Evolutionary conservation across 2,329 filamentous ascomycete species (phyloP).

Genomic region (Colletotrichum liaoningense): DNA sequence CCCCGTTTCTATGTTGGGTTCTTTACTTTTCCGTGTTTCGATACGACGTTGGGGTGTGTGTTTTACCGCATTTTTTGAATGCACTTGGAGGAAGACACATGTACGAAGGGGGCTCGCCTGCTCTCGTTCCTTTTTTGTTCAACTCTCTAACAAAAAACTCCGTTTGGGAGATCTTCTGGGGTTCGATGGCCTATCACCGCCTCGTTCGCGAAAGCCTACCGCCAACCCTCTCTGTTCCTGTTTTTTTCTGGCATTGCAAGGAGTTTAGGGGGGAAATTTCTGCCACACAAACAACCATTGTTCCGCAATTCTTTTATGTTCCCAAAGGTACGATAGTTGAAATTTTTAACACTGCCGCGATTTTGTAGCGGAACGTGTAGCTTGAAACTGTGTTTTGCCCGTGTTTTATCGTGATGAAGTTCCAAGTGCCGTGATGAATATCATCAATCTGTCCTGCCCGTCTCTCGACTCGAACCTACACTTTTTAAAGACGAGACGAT

Average conservation of each 20-base stretch:
- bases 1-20: background rate
- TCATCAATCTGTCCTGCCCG: too few relatives aligned
- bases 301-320: background rate
- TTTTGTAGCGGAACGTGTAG: background rate
- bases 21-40: background rate
- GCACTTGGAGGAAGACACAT: background rate
- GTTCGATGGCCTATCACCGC: background rate
- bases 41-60: background rate
- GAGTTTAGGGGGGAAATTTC: conserved; percentile 17
- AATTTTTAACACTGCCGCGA: too few relatives aligned
- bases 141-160: background rate
- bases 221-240: background rate
- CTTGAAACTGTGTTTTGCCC: too few relatives aligned
- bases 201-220: background rate
- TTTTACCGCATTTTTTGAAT: background rate
- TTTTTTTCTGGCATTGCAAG: conserved; percentile 28
- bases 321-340: too few relatives aligned
- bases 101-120: background rate
- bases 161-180: background rate
- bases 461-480: too few relatives aligned
- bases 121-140: background rate
- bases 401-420: too few relatives aligned
- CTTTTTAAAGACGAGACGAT: too few relatives aligned
- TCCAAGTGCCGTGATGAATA: too few relatives aligned
- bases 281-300: too few relatives aligned